These are phyloP conservation scores for Capronia epimyces DNA, from an alignment of 2,329 filamentous ascomycete species.

Conservation along the genomic window DNA sequence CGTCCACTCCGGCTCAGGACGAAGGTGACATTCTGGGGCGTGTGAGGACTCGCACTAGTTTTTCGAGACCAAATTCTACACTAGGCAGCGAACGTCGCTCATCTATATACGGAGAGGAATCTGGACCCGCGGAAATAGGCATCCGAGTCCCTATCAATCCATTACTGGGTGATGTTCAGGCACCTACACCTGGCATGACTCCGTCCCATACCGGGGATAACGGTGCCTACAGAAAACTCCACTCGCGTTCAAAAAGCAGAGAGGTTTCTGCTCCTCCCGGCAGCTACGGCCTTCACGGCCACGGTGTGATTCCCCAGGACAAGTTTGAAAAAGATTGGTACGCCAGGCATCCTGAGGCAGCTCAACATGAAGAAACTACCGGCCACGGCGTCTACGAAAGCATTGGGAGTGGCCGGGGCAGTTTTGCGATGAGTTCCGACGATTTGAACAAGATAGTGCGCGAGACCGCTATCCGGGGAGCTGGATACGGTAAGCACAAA, in stretches of 20 bases:
- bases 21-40: slow-evolving; percentile 48
- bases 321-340: slow-evolving; percentile 90
- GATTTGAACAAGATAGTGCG: slow-evolving; percentile 86
- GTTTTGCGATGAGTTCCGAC: slow-evolving; percentile 82
- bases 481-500: slow-evolving; percentile 48
- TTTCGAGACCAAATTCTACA: slow-evolving; percentile 46
- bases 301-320: slow-evolving; percentile 68
- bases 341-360: slow-evolving; percentile 78
- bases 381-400: slow-evolving; percentile 56
- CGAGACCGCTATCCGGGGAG: slow-evolving; percentile 53
- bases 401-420: slow-evolving; percentile 56
- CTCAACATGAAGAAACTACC: slow-evolving; percentile 62
- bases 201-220: slow-evolving; percentile 24
- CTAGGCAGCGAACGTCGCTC: slow-evolving; percentile 47
- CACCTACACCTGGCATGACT: slow-evolving; percentile 61
- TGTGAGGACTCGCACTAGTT: slow-evolving; percentile 59
- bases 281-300: slow-evolving; percentile 88
- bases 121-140: slow-evolving; percentile 88
- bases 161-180: slow-evolving; percentile 90
- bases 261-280: slow-evolving; percentile 71
- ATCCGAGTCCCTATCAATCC: slow-evolving; percentile 90
- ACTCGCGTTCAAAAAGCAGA: slow-evolving; percentile 67
- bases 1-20: slow-evolving; percentile 43
- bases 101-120: slow-evolving; percentile 59
- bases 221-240: slow-evolving; percentile 42